Evolutionary conservation across 371 early-diverging fungal species (phyloP), one percentile per base, ranked within the genome.

Genomic region (Smittium culicis): DNA sequence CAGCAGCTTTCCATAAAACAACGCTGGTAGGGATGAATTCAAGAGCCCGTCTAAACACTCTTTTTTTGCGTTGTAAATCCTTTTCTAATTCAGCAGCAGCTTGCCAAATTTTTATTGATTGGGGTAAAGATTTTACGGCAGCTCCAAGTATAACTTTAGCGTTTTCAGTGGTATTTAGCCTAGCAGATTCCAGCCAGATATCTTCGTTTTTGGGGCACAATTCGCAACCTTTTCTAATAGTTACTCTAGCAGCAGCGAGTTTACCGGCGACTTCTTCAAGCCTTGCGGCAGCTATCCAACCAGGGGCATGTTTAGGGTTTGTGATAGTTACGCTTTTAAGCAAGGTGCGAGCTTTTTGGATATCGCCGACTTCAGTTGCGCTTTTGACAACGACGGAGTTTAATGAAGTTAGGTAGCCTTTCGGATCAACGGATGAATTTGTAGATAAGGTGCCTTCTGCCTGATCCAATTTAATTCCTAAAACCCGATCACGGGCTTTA

Each of bases 231-330:
- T 92, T 86, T 16, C 90, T 85, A 69, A 96, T 92, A 25, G 88
- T 79, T 35, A 82, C 83, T 30, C 96, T 79, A 3, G 98, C 98
- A 27, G 87, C 85, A 1, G 82, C 81, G 57, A 85, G 74, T 70
- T 94, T 88, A 24, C 89, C 88, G 1, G 94, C 93, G 0, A 89
- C 85, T 72, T 98, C 96, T 74, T 98, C 98, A 56, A 96, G 74
- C 66, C 97, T 86, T 27, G 98, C 97, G 14, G 94, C 93, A 1
- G 96, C 96, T 74, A 96, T 95, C 97, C 98, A 98, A 54, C 94
- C 94, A 24, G 96, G 92, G 2, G 94, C 94, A 69, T 94, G 90
- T 68, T 88, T 90, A 1, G 96, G 96, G 75, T 95, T 96, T 0
- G 97, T 89, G 1, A 83, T 85, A 34, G 87, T 93, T 34, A 95